These are phyloP conservation scores for Lichina pygmaea DNA, from an alignment of 495 filamentous ascomycete species.

Conservation along the genomic window DNA sequence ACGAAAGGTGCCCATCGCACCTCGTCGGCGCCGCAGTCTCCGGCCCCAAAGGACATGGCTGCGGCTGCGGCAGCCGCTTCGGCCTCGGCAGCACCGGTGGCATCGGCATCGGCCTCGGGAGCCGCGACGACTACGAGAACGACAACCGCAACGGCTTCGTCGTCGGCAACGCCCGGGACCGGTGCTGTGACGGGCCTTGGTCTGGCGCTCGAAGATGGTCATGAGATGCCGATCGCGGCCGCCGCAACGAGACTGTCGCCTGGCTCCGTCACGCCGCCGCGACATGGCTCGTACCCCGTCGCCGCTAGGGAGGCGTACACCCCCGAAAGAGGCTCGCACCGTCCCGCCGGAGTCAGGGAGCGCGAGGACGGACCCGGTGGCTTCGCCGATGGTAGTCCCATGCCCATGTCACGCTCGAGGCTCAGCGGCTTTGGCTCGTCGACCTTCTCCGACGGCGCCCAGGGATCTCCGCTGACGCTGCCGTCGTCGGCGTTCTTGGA, in stretches of 20 bases:
- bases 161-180: neutral
- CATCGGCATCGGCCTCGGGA: constrained; percentile 8
- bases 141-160: neutral
- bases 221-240: neutral
- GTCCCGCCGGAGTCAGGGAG: constrained; percentile 17
- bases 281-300: constrained; percentile 15
- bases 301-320: constrained; percentile 23
- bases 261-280: constrained; percentile 17
- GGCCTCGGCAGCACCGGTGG: neutral
- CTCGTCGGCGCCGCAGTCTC: constrained; percentile 28
- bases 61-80: neutral
- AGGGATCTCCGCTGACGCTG: constrained; percentile 40
- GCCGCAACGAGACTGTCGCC: constrained; percentile 13
- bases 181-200: neutral
- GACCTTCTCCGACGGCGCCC: constrained; percentile 28
- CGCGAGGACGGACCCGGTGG: constrained; percentile 3
- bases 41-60: constrained; percentile 9
- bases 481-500: constrained; percentile 31
- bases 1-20: constrained; percentile 11
- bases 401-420: constrained; percentile 11
- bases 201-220: neutral
- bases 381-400: constrained; percentile 1
- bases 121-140: neutral
- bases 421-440: constrained; percentile 19
- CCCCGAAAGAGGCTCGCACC: constrained; percentile 23